A percentile compares a stretch with the other conserved stretches of the same genome.
These are phyloP conservation scores for Chlamydomonas reinhardtii DNA, from an alignment of 163 green algal genomes.

Conservation along the genomic window DNA sequence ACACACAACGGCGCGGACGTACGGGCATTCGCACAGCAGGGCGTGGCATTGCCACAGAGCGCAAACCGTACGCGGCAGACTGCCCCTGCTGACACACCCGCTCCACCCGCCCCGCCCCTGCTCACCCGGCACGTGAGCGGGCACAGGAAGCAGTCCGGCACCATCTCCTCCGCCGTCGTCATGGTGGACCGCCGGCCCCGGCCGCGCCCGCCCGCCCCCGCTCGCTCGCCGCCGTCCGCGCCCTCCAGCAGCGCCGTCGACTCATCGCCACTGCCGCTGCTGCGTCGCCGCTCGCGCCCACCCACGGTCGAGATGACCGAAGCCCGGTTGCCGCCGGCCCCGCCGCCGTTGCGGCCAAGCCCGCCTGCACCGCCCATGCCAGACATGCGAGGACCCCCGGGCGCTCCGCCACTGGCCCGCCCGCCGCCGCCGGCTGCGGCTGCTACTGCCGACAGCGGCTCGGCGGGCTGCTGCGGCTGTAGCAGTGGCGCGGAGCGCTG, in stretches of 20 bases:
- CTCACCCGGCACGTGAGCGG: conserved; percentile 51
- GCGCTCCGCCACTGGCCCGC: too few relatives aligned
- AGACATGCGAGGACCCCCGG: too few relatives aligned
- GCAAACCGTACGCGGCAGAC: too few relatives aligned
- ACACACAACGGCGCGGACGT: too few relatives aligned
- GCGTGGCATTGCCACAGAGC: too few relatives aligned
- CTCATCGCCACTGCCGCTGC: not conserved
- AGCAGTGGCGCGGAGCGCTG: conserved; percentile 1
- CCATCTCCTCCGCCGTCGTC: not conserved
- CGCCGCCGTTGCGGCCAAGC: too few relatives aligned
- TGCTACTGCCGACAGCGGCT: too few relatives aligned
- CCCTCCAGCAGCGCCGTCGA: not conserved
- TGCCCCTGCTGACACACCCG: too few relatives aligned
- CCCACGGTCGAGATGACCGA: not conserved
- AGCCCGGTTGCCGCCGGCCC: not conserved
- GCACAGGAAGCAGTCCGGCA: conserved; percentile 59
- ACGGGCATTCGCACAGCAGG: too few relatives aligned
- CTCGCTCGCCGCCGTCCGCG: not conserved
- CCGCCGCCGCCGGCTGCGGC: too few relatives aligned
- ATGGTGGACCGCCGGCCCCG: not conserved
- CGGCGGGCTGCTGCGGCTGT: not conserved
- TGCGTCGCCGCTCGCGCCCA: not conserved
- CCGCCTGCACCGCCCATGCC: too few relatives aligned
- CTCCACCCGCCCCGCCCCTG: too few relatives aligned
- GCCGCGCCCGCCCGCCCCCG: not conserved